Evolutionary conservation across 768 basidiomycete species (phyloP), one percentile per base, ranked within the genome.

Genomic region (Lyophyllum shimeji): DNA sequence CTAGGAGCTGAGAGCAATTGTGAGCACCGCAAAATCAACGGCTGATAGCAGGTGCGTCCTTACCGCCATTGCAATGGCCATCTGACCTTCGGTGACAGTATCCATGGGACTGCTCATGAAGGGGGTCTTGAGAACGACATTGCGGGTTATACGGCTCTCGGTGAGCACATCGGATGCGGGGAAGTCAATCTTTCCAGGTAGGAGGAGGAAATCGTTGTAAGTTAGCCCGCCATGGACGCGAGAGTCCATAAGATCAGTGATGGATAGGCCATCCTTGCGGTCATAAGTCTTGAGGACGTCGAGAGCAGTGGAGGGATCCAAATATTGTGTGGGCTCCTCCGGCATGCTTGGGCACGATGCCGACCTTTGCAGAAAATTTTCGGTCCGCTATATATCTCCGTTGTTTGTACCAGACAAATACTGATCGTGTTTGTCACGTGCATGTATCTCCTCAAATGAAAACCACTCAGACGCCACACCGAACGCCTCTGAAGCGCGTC

Each of bases 61-160:
- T 70, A 95, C 92, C 72, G 94, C 93, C 82, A 96, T 86, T 48
- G 87, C 77, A 68, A 96, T 93, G 27, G 93, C 93, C 92, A 95
- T 96, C 57, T 92, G 86, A 52, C 82, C 85, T 74, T 98, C 97
- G 1, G 97, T 98, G 63, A 98, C 97, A 44, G 97, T 99, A 76
- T 99, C 97, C 97, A 99, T 99, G 15, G 97, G 96, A 50, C 93
- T 95, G 70, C 93, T 96, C 78, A 98, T 79, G 75, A 99, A 96
- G 0, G 96, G 97, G 0, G 95, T 95, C 76, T 94, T 98, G 64
- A 99, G 80, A 42, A 78, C 75, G 64, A 98, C 91, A 63, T 97
- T 97, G 53, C 90, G 86, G 21, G 96, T 97, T 56, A 99, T 86
- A 52, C 81, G 84, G 65, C 85, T 89, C 76, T 98, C 93, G 2